Percentiles rank a stretch among this genome's conserved stretches.
These are phyloP conservation scores for Tinospora cordifolia DNA, from an alignment of 164 flowering plant species.

Conservation along the genomic window DNA sequence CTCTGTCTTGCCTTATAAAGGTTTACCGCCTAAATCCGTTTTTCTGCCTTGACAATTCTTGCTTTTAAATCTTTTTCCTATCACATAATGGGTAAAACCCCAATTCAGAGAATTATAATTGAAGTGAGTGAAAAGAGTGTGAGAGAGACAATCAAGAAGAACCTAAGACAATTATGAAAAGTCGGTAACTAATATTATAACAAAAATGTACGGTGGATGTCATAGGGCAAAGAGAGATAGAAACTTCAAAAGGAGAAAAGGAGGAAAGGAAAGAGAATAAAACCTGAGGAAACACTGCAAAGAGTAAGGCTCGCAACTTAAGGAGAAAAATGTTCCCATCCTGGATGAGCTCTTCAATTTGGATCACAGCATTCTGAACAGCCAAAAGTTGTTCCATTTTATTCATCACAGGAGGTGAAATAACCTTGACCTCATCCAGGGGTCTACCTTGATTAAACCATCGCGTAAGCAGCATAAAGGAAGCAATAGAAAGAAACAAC, in stretches of 20 bases:
- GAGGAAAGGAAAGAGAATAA: slow-evolving; percentile 7
- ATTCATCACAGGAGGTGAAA: slow-evolving; percentile 75
- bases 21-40: too few species aligned
- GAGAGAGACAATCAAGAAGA: background rate
- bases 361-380: slow-evolving; percentile 74
- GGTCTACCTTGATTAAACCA: slow-evolving; percentile 45
- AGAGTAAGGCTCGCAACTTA: slow-evolving; percentile 64
- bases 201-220: background rate
- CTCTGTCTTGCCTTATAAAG: too few species aligned
- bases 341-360: slow-evolving; percentile 67
- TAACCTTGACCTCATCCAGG: slow-evolving; percentile 54
- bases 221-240: background rate
- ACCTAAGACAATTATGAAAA: background rate
- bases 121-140: background rate
- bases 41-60: too few species aligned
- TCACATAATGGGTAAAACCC: too few species aligned
- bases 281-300: slow-evolving; percentile 82
- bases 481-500: slow-evolving; percentile 37
- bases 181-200: too few species aligned
- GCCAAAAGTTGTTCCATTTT: slow-evolving; percentile 91
- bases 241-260: background rate
- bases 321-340: slow-evolving; percentile 77
- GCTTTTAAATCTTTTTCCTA: too few species aligned
- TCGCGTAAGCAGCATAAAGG: slow-evolving; percentile 57
- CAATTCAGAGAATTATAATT: too few species aligned